Conservation (phyloP, 305 asterid genomes). For the Fraxinus sp. region DNA sequence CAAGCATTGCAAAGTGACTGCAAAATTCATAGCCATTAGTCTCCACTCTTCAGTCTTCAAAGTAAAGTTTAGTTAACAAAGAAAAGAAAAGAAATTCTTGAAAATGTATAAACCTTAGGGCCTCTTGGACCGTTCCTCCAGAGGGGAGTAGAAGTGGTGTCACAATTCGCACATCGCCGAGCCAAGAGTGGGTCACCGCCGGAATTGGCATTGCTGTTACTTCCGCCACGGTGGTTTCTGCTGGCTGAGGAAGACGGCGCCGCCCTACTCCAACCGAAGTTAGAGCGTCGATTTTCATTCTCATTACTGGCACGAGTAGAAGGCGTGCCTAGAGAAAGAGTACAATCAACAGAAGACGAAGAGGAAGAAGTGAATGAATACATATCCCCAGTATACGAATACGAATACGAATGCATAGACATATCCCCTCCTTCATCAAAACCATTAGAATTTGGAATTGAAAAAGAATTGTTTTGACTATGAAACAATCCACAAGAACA, state of each 20-base stretch:
- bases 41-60: neutral
- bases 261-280: slow-evolving; percentile 78
- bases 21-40: slow-evolving; percentile 13
- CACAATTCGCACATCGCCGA: slow-evolving; percentile 93
- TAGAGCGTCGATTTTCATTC: slow-evolving; percentile 44
- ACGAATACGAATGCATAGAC: neutral
- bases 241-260: slow-evolving; percentile 49
- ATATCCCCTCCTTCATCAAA: slow-evolving; percentile 27
- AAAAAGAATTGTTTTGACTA: slow-evolving; percentile 44
- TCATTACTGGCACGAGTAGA: slow-evolving; percentile 52
- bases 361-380: slow-evolving; percentile 32
- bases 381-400: neutral
- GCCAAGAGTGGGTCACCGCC: slow-evolving; percentile 63
- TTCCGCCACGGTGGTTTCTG: slow-evolving; percentile 44
- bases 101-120: slow-evolving; percentile 60
- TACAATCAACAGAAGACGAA: slow-evolving; percentile 66
- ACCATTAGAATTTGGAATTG: slow-evolving; percentile 27
- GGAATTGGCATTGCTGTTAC: slow-evolving; percentile 21
- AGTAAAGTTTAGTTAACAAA: neutral
- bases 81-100: neutral
- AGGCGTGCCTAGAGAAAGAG: slow-evolving; percentile 74
- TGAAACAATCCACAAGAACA: slow-evolving; percentile 35
- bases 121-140: slow-evolving; percentile 99
- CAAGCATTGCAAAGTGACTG: slow-evolving; percentile 98
- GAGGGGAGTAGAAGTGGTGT: slow-evolving; percentile 92